Evolutionary conservation across 176 grass and related monocot species (phyloP), one percentile per base, ranked within the genome.

Genomic region (Leersia perrieri): DNA sequence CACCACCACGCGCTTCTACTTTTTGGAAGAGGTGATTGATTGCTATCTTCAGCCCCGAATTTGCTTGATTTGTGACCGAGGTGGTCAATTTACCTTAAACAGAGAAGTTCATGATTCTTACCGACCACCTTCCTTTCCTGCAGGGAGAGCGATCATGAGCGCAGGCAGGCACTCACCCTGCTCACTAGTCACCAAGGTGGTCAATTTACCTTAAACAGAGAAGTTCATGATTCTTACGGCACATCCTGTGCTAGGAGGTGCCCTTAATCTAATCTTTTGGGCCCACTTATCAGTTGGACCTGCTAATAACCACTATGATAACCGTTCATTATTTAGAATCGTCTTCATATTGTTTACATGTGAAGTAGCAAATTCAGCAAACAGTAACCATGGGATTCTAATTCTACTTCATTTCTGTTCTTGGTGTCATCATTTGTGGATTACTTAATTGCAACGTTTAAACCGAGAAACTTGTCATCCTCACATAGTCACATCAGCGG

Each of bases 1-100:
- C n/a, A 76, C 83, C 82, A 89, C 91, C 60, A 82, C 84, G 33
- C 76, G 93, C 75, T 97, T 91, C 88, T 79, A 62, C 83, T 93
- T 73, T 83, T 80, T 88, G 82, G 83, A 97, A 60, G 83, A 93
- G 90, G 93, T 93, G 76, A 87, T 78, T 41, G 39, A 66, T 83
- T 36, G 31, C 45, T 79, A 3, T 57, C 6, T 66, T 66, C 75
- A 51, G 53, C 70, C 15, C 53, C 18, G n/a, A n/a, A n/a, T n/a
- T 77, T 53, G 49, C 18, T 73, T 75, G n/a, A 31, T 68, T 60
- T 39, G 57, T 18, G 47, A 34, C 29, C 66, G 41, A 66, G 32
- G 41, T 63, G 51, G 55, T 65, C 39, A 55, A 80, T 64, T 76
- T 11, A 33, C 39, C 15, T 47, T 22, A 60, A n/a, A n/a, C n/a